Base-by-base conservation (phyloP, 2,329 filamentous ascomycete species). In the Beauveria sp. region DNA sequence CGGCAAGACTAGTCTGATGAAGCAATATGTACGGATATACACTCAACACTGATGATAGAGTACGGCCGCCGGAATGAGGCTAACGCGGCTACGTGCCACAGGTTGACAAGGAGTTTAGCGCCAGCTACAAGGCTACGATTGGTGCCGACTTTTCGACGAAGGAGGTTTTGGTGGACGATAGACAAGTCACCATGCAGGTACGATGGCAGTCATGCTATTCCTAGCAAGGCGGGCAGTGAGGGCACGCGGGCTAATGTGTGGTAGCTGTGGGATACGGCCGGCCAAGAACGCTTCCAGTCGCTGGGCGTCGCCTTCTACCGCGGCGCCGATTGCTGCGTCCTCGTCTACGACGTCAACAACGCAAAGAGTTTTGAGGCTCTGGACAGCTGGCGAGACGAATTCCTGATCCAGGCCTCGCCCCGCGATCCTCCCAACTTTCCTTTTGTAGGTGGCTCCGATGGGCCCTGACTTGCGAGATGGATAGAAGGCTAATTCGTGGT, bases 81-180 rank as follows among this genome's bases (percentile, higher is more conserved):
- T 64, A 63, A 62, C 53, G 24, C 22, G 20, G 12, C 12, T 6
- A 10, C 24, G 62, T n/a, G 42, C 38, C 63, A 68, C 68, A 98
- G 93, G 93, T 99, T 85, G 99, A 99, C 83, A 99, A 99, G 82
- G 98, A 99, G 77, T 99, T 99, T 82, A 97, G 93, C 75, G 93
- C 93, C 68, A 97, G 93, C 81, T 99, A 99, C 87, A 99, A 99
- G 81, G 95, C 95, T 64, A 99, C 95, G 51, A 99, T 99, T 75
- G 95, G 95, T 68, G 95, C 95, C 75, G 95, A 99, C 77, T 99
- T 99, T 78, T 83, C 99, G 64, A 99, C 95, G 62, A 96, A 96
- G 76, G 95, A 99, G 80, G 95, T 99, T 46, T 82, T 97, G 66
- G 93, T 99, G 60, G 95, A 98, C 77, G 95, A 98, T 78, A 86